Base-by-base conservation (phyloP, 2,329 filamentous ascomycete species). In the Cladophialophora carrionii region DNA sequence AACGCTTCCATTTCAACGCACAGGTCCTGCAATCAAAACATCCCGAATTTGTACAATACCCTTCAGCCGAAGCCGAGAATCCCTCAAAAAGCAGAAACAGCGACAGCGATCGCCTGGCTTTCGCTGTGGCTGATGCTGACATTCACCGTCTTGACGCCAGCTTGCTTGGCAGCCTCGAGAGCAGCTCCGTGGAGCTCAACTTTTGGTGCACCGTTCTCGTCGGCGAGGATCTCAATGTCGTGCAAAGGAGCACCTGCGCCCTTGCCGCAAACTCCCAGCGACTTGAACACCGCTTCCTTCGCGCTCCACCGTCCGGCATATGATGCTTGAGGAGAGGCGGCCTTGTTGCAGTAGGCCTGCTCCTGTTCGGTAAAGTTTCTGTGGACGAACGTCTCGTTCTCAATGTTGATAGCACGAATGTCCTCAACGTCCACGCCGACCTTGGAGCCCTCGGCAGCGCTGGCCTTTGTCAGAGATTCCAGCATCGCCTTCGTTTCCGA, bases 261-360 rank as follows among this genome's bases (percentile, higher is more conserved):
- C 79, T 90, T 88, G 78, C 93, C 90, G 72, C 85, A 81, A 12
- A 98, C 93, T 71, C 93, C 92, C 14, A 99, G 84, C 43, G 91
- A 92, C 86, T 99, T 99, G 85, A 99, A 99, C 0, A 99, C 93
- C 31, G 95, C 95, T 81, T 99, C 95, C 83, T 99, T 99, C 41
- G 95, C 95, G 73, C 90, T 94, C 95, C 95, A 99, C 72, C 92
- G 88, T 57, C 95, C 95, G 4, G 94, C 92, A 79, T 97, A 99
- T 58, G 92, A 96, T 71, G 93, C 91, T 75, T 92, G 91, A 1
- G 92, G 90, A 75, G 86, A 89, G 5, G 92, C 81, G 17, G 91
- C 89, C 74, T 89, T 87, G 69, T 84, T 84, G 83, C 96, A 99
- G 82, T 99, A 98, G 32, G 85, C 84, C 72, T 93, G 90, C 80